Percentiles rank a stretch among this genome's conserved stretches.
These are phyloP conservation scores for Gynochthodes officinalis DNA, from an alignment of 257 asterid species.

Conservation along the genomic window DNA sequence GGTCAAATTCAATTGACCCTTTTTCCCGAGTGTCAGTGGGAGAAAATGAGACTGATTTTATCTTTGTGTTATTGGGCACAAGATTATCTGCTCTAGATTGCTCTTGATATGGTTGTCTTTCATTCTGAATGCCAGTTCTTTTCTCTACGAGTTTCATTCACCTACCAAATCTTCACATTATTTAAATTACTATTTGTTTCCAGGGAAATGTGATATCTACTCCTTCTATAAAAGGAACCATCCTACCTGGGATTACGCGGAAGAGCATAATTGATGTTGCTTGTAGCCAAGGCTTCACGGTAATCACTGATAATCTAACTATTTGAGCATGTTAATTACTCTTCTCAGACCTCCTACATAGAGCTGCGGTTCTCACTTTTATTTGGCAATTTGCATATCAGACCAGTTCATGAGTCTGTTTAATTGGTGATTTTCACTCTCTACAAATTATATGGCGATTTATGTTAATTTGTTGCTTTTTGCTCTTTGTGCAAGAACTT, in stretches of 20 bases:
- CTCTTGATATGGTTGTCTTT: background rate
- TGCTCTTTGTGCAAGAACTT: background rate
- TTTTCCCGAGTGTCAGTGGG: background rate
- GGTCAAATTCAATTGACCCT: background rate
- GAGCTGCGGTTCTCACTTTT: background rate
- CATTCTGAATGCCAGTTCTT: background rate
- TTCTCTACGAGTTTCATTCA: background rate
- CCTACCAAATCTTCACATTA: background rate
- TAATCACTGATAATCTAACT: slow-evolving; percentile 4
- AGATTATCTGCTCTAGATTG: background rate
- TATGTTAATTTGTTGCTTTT: background rate
- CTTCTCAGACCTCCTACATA: background rate
- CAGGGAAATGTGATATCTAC: slow-evolving; percentile 46
- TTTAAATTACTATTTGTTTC: background rate
- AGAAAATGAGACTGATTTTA: background rate
- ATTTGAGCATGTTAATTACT: background rate
- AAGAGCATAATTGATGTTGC: slow-evolving; percentile 54
- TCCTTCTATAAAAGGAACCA: slow-evolving; percentile 48
- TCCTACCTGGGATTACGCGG: slow-evolving; percentile 50
- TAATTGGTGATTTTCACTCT: background rate
- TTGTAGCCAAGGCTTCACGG: slow-evolving; percentile 44
- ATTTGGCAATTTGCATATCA: background rate
- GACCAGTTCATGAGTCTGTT: background rate
- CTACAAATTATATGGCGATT: too few species aligned
- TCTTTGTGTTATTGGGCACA: background rate